Conservation (phyloP, 495 filamentous ascomycete genomes). For the Xylaria grammica region DNA sequence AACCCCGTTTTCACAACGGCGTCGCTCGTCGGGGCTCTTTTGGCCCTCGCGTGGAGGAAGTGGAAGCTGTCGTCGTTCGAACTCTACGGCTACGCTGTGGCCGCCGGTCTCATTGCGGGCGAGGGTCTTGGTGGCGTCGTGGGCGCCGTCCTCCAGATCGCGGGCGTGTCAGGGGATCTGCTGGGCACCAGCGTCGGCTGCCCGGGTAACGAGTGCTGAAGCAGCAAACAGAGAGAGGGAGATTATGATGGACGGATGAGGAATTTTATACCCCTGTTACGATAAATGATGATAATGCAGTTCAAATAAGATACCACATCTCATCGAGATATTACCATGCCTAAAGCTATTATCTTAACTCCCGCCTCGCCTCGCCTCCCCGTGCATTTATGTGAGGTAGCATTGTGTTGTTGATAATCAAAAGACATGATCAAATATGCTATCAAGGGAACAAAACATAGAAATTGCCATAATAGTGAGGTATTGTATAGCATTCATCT, state of each 20-base stretch:
- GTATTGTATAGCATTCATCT: no score
- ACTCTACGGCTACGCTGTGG: constrained; percentile 67
- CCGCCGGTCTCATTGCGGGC: constrained; percentile 70
- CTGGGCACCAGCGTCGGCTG: constrained; percentile 58
- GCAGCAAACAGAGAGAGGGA: not conserved
- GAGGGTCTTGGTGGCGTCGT: constrained; percentile 71
- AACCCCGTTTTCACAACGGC: constrained; percentile 61
- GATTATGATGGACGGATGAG: not conserved
- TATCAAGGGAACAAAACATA: no score
- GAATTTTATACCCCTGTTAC: constrained; percentile 26
- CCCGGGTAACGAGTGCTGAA: constrained; percentile 41
- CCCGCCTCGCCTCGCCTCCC: not conserved
- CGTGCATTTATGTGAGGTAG: not conserved
- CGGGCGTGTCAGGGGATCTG: constrained; percentile 49
- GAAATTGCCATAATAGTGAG: no score
- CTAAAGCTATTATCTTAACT: no score
- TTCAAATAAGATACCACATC: constrained; percentile 12
- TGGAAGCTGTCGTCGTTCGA: constrained; percentile 61
- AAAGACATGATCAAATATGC: no score
- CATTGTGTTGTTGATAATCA: no score
- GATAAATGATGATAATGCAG: constrained; percentile 8
- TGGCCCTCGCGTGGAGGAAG: constrained; percentile 65
- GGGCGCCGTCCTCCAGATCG: constrained; percentile 61
- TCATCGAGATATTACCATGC: not conserved
- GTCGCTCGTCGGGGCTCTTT: constrained; percentile 61